Evolutionary conservation across 768 basidiomycete genomes (phyloP).

Genomic region (Boletus rubescentipes): DNA sequence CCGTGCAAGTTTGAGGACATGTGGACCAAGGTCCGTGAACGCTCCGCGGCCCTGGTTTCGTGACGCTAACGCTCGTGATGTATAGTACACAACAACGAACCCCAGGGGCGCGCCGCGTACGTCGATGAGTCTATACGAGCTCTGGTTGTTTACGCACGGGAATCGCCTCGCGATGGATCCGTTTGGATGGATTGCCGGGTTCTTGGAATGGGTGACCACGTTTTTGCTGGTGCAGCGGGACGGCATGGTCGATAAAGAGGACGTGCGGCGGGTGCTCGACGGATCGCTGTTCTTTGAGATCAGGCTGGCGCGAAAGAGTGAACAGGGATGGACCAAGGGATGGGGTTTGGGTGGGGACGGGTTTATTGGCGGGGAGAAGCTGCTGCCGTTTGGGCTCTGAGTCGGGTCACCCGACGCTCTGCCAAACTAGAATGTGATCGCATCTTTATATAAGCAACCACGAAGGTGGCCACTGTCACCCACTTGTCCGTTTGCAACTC

Average conservation of each 20-base stretch:
- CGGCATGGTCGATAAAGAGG: constrained; percentile 41
- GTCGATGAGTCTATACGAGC: constrained; percentile 29
- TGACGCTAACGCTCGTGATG: neutral
- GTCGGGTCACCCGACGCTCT: neutral
- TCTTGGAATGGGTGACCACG: constrained; percentile 40
- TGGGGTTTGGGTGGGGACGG: constrained; percentile 33
- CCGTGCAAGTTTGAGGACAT: constrained; percentile 44
- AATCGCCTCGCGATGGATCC: constrained; percentile 37
- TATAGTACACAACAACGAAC: constrained; percentile 16
- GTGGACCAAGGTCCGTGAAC: constrained; percentile 38
- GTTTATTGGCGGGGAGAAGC: constrained; percentile 30
- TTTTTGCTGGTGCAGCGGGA: constrained; percentile 41
- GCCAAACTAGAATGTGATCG: neutral
- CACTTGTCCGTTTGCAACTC: too few relatives aligned
- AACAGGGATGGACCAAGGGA: constrained; percentile 29
- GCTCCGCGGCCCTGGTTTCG: neutral
- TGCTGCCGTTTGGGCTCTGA: constrained; percentile 31
- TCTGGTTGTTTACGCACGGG: constrained; percentile 30
- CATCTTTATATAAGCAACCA: too few relatives aligned
- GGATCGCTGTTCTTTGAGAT: constrained; percentile 40
- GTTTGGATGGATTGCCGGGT: constrained; percentile 36
- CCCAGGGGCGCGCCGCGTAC: constrained; percentile 16
- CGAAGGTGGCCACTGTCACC: too few relatives aligned
- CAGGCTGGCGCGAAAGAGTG: constrained; percentile 17
- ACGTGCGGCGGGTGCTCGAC: constrained; percentile 42